Evolutionary conservation across 306 rosid genomes (phyloP).

Genomic region (Senna tora): DNA sequence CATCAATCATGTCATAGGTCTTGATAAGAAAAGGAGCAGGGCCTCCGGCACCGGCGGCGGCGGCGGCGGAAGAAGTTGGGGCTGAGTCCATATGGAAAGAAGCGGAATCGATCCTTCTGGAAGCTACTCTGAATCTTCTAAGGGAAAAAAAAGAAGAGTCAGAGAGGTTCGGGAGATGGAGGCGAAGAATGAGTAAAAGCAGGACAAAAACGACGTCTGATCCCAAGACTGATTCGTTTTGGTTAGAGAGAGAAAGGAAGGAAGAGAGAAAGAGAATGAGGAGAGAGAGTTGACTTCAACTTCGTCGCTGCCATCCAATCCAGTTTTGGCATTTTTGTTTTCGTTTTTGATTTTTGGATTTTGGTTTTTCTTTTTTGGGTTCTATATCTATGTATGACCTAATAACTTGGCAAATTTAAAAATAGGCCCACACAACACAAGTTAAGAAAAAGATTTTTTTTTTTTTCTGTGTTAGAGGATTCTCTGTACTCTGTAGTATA

Average conservation of each 20-base stretch:
- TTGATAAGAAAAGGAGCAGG: conserved; percentile 76
- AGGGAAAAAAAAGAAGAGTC: neutral
- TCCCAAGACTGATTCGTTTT: neutral
- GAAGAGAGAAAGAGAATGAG: neutral
- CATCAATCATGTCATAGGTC: conserved; percentile 83
- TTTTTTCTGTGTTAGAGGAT: no score
- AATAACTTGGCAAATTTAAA: no score
- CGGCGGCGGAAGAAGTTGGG: conserved; percentile 23
- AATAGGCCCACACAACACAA: neutral
- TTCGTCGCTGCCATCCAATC: neutral
- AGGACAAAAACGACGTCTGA: neutral
- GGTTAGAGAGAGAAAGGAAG: neutral
- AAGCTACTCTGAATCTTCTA: neutral
- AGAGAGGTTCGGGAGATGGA: neutral
- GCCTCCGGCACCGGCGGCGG: conserved; percentile 44
- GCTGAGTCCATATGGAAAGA: conserved; percentile 45
- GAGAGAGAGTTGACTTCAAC: conserved; percentile 23
- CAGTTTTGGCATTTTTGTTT: neutral
- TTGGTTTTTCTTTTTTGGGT: neutral
- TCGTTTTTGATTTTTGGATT: neutral
- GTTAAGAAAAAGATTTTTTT: no score
- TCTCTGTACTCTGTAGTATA: no score
- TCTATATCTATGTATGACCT: neutral
- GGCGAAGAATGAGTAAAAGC: conserved; percentile 7
- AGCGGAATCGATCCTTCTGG: conserved; percentile 3